Evolutionary conservation across 441 rosid species (phyloP), one percentile per base, ranked within the genome.

Genomic region (Adansonia rubrostipa): DNA sequence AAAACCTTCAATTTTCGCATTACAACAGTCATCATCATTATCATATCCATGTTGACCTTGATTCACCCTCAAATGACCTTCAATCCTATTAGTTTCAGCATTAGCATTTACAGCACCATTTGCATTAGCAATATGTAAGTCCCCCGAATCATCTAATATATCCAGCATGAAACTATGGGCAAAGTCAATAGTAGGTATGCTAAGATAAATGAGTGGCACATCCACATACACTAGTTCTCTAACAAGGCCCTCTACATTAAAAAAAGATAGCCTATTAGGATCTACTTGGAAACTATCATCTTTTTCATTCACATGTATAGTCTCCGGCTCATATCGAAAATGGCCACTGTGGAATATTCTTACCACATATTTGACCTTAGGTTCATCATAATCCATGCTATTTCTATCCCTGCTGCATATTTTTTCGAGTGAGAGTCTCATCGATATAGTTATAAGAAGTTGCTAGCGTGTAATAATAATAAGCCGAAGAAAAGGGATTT

Each of bases 401-500:
- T 36, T 36, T 36, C 42, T 36, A 36, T 36, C 42, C 42, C 42
- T 36, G 42, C 42, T 36, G 42, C 6, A 36, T 36, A 36, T 36
- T 36, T 36, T 36, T 36, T 36, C 42, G 0, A 36, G 42, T 36
- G 42, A 36, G 42, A 5, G 42, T 36, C 42, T 36, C 42, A 36
- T 36, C 42, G 42, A 36, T 36, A 36, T 36, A 36, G 6, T 36
- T 36, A 36, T 36, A 4, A 36, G 42, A 36, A 36, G 42, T 36
- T 5, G 42, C 42, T 36, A 36, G 42, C 42, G 42, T 36, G 42
- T 5, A 36, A 36, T 36, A 60, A 82, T 60, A 14, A 79, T 63
- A 80, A 61, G 74, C 77, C 77, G 76, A 56, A 71, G 56, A 48
- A 60, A 72, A 61, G 73, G 48, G 74, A 54, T 56, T 56, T 20